Evolutionary conservation across 1,284 basidiomycete species (phyloP), one percentile per base, ranked within the genome.

Genomic region (Albatrellus sp.): DNA sequence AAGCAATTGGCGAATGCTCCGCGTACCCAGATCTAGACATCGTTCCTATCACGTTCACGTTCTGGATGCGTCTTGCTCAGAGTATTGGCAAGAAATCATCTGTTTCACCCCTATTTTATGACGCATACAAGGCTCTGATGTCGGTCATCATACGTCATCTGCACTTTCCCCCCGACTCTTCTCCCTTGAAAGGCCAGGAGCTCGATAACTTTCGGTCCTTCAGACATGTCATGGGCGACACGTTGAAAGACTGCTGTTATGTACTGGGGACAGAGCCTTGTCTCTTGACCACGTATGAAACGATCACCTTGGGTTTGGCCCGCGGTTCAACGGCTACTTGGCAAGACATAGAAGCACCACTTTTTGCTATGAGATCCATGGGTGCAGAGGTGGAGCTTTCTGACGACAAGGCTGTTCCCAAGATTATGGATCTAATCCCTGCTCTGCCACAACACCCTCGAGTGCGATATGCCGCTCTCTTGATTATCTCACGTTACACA

Each of bases 301-400:
- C 90, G 59, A 85, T 98, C 51, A 78, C 81, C 16, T 60, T 67
- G 1, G 86, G 87, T 2, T 70, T 98, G 47, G 66, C 77, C 5
- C 69, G 68, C 28, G 68, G 68, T 14, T 57, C 72, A 16, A 65
- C 68, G 42, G 62, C 63, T 2, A 61, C 82, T 19, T 99, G 96
- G 96, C 96, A 98, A 63, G 90, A 91, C 57, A 84, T 99, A 43
- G 96, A 99, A 61, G 96, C 96, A 1, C 96, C 96, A 1, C 65
- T 99, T 34, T 99, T 99, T 66, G 91, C 93, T 11, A 86, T 99
- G 84, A 77, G 96, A 42, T 92, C 93, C 3, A 98, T 99, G 91
- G 96, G 96, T 16, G 92, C 91, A 6, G 84, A 96, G 61, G 77
- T 98, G 16, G 87, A 97, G 56, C 70, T 80, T 7, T 68, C 74